A percentile compares a stretch with the other conserved stretches of the same genome.
These are phyloP conservation scores for Cytospora mali DNA, from an alignment of 2,329 filamentous ascomycete species.

Conservation along the genomic window DNA sequence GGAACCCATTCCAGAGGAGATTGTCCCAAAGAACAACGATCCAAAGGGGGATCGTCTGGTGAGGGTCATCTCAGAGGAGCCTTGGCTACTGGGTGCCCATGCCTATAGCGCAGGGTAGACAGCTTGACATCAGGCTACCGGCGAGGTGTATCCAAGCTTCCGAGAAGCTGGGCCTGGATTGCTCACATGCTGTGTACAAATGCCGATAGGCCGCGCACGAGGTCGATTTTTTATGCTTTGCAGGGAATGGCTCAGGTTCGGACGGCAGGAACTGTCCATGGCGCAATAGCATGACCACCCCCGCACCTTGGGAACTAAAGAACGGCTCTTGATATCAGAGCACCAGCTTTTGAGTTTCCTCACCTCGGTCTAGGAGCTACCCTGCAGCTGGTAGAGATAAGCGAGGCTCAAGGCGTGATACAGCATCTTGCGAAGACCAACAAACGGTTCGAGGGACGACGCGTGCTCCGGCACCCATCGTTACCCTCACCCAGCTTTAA, in stretches of 20 bases:
- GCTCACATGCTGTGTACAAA: too few relatives aligned
- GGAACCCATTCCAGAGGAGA: too few relatives aligned
- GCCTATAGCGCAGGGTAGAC: neutral
- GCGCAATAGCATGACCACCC: neutral
- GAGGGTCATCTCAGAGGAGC: too few relatives aligned
- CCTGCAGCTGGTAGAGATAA: conserved; percentile 13
- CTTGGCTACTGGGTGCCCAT: neutral
- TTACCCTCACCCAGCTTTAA: neutral
- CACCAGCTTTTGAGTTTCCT: conserved; percentile 12
- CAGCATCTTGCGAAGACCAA: neutral
- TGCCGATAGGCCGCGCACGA: too few relatives aligned
- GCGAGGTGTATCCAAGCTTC: too few relatives aligned
- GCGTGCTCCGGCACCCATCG: neutral
- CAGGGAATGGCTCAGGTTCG: neutral
- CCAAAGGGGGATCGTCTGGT: too few relatives aligned
- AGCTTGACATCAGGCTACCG: neutral
- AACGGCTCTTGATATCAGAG: conserved; percentile 7
- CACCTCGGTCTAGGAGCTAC: conserved; percentile 4
- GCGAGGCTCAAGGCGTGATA: conserved; percentile 4
- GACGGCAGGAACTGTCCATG: neutral
- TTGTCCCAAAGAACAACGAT: neutral
- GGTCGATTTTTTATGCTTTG: neutral
- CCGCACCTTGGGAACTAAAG: conserved; percentile 3
- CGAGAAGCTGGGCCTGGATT: too few relatives aligned
- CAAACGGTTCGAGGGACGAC: neutral